phyloP scores from a whole-genome alignment of 208 protist genomes.

The Trypanosoma boissoni region DNA sequence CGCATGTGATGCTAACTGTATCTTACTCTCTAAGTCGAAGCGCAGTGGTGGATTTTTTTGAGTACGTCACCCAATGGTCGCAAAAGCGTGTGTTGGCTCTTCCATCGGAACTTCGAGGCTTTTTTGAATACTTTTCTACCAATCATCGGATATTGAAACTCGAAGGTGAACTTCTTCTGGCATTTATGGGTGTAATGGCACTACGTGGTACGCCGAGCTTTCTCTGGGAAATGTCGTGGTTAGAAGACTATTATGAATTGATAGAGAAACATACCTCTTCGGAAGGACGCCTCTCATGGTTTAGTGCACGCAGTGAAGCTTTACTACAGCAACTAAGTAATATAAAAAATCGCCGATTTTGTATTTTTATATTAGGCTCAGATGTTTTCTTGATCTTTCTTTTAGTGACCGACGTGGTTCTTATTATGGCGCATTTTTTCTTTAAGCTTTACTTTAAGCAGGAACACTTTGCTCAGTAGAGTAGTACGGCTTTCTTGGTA shows the following conservation, averaged over 20 bases:
- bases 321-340: conserved; percentile 58
- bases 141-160: conserved; percentile 37
- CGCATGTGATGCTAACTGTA: conserved; percentile 68
- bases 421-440: conserved; percentile 50
- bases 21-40: conserved; percentile 53
- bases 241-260: conserved; percentile 58
- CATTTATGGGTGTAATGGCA: conserved; percentile 48
- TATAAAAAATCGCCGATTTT: conserved; percentile 51
- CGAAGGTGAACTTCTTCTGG: conserved; percentile 56
- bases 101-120: conserved; percentile 44
- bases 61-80: conserved; percentile 54
- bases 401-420: conserved; percentile 55
- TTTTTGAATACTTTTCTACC: conserved; percentile 71
- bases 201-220: conserved; percentile 62
- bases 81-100: conserved; percentile 51
- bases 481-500: too few species aligned
- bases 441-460: conserved; percentile 54
- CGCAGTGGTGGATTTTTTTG: conserved; percentile 64
- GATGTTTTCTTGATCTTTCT: conserved; percentile 76
- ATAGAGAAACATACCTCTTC: conserved; percentile 52
- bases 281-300: conserved; percentile 54
- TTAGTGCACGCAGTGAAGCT: conserved; percentile 55
- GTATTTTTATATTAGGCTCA: conserved; percentile 74
- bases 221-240: conserved; percentile 72
- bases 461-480: conserved; percentile 7